These are phyloP conservation scores for Rhizopogon vesiculosus DNA, from an alignment of 768 basidiomycete genomes.

Conservation along the genomic window DNA sequence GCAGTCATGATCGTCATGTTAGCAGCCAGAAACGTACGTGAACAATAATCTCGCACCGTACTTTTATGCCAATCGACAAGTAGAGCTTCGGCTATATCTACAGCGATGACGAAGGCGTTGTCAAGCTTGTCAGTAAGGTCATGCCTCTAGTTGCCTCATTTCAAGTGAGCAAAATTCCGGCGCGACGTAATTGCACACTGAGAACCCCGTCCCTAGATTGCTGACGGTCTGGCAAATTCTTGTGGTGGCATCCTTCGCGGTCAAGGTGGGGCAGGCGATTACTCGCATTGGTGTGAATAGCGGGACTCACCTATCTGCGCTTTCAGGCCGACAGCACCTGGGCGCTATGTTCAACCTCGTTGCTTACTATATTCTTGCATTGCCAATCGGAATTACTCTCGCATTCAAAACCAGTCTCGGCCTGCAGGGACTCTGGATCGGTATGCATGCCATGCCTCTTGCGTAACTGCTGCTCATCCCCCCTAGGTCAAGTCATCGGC, in stretches of 20 bases:
- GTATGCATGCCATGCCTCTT: slow-evolving; percentile 13
- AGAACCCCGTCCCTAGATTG: slow-evolving; percentile 29
- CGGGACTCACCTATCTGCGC: slow-evolving; percentile 4
- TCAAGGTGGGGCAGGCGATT: slow-evolving; percentile 27
- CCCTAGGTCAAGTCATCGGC: slow-evolving; percentile 64
- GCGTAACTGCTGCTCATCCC: slow-evolving; percentile 8
- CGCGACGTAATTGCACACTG: neutral
- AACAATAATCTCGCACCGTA: neutral
- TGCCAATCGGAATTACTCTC: slow-evolving; percentile 48
- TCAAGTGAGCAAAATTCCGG: slow-evolving; percentile 28
- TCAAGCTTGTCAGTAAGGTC: slow-evolving; percentile 39
- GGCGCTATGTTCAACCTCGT: slow-evolving; percentile 71
- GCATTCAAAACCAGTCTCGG: slow-evolving; percentile 42
- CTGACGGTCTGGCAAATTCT: slow-evolving; percentile 48
- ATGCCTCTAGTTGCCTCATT: slow-evolving; percentile 55
- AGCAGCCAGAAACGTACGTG: slow-evolving; percentile 48
- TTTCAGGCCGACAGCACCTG: slow-evolving; percentile 53
- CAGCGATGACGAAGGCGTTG: slow-evolving; percentile 59
- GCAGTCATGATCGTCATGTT: slow-evolving; percentile 59
- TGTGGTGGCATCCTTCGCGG: slow-evolving; percentile 48
- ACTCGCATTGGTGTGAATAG: too few species aligned
- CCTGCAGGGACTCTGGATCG: slow-evolving; percentile 49
- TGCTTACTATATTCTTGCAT: slow-evolving; percentile 54
- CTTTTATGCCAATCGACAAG: neutral
- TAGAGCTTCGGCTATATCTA: slow-evolving; percentile 63